Evolutionary conservation across 331 rosid species (phyloP).

Genomic region (Rhamnella rubrinervis): DNA sequence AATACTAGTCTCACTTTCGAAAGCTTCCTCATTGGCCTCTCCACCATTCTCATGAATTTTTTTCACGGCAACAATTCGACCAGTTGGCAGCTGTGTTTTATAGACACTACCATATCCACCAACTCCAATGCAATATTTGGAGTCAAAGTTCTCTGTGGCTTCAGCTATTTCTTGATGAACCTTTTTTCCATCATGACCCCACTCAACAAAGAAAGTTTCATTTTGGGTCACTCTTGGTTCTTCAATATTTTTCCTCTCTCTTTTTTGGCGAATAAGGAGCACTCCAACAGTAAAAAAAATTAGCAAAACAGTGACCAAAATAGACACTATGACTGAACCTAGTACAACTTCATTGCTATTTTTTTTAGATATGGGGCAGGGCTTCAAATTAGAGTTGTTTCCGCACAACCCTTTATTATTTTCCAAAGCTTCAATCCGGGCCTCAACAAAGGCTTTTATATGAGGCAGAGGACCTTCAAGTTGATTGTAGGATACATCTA

Average conservation of each 20-base stretch:
- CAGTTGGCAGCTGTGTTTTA: slow-evolving; percentile 21
- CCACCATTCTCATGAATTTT: slow-evolving; percentile 27
- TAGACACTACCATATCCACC: slow-evolving; percentile 50
- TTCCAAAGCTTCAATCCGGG: slow-evolving; percentile 14
- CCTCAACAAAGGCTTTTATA: background rate
- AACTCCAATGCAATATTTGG: slow-evolving; percentile 21
- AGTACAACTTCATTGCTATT: background rate
- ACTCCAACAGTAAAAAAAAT: background rate
- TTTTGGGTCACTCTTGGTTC: no score
- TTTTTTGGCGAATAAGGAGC: background rate
- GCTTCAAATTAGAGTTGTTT: slow-evolving; percentile 1
- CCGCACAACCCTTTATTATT: slow-evolving; percentile 38
- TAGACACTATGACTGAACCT: background rate
- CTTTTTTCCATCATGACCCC: slow-evolving; percentile 5
- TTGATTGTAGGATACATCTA: slow-evolving; percentile 34
- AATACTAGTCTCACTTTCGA: background rate
- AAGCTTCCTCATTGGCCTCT: background rate
- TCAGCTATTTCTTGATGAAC: slow-evolving; percentile 21
- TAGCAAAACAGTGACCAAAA: background rate
- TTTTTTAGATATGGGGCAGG: slow-evolving; percentile 8
- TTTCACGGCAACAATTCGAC: slow-evolving; percentile 6
- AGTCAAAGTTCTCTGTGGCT: slow-evolving; percentile 23
- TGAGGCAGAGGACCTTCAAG: slow-evolving; percentile 30
- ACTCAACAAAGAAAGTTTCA: background rate
- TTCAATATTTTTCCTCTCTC: background rate